Evolutionary conservation across 2,329 filamentous ascomycete species (phyloP), one percentile per base, ranked within the genome.

Genomic region (Botrytis deweyae): DNA sequence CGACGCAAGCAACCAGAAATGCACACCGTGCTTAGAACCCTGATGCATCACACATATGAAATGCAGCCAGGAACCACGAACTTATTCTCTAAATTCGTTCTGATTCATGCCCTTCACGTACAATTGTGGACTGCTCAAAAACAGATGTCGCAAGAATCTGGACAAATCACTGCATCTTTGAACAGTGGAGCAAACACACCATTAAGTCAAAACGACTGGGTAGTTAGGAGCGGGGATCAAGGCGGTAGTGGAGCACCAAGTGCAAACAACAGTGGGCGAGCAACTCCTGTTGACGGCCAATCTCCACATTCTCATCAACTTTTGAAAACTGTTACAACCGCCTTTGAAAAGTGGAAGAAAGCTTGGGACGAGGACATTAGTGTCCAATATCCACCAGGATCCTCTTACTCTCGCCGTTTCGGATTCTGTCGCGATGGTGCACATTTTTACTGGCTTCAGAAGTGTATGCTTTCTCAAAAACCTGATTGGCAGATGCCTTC

Each of bases 361-460:
- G 88, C 87, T 75, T 93, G 92, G 91, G 91, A 93, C 80, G 83
- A 85, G 73, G 92, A 94, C 78, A 90, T 92, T 84, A 84, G 86
- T 20, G 83, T 87, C 55, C 91, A 94, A 79, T 93, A 93, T 75
- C 88, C 90, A 10, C 88, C 83, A 38, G 79, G 81, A 9, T 83
- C 83, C n/a, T 84, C 84, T n/a, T 87, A 87, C 72, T 84, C 84
- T 68, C 85, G 86, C 66, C 88, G 91, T 25, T 87, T 90, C 76
- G 91, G 92, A 0, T 93, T 93, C 81, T 93, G 89, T 72, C 84
- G 91, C 68, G 91, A 93, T 78, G 91, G 88, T 2, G 88, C 93
- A 22, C 91, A 92, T 78, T 93, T 91, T 80, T 93, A 91, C 83
- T 93, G 89, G 86, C 85, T 93, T 61, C 91, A 90, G 25, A 91